Conservation (phyloP, 768 basidiomycete species). For the Auricularia heimuer region DNA sequence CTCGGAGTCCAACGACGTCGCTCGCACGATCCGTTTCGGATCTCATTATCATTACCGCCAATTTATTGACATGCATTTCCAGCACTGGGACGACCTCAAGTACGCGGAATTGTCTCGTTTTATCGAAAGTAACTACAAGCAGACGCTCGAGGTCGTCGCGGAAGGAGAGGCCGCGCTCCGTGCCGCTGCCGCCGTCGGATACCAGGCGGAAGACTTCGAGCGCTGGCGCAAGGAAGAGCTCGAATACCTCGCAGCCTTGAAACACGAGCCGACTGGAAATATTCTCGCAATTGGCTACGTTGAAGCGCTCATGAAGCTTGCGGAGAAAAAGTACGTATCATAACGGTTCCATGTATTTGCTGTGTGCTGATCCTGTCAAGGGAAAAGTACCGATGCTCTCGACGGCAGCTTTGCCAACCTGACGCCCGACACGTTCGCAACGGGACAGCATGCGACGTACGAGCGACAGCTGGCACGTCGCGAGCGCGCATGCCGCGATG, state of each 20-base stretch:
- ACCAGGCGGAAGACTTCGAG: conserved; percentile 8
- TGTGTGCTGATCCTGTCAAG: neutral
- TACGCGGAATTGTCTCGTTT: conserved; percentile 9
- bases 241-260: conserved; percentile 2
- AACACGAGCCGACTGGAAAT: conserved; percentile 9
- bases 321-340: conserved; percentile 4
- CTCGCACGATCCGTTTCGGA: conserved; percentile 9
- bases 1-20: conserved; percentile 17
- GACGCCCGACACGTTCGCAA: too few species aligned
- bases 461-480: too few species aligned
- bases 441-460: too few species aligned
- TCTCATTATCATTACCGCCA: conserved; percentile 20
- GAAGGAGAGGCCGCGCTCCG: neutral
- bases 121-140: conserved; percentile 9
- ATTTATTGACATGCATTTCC: conserved; percentile 14
- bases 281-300: conserved; percentile 10
- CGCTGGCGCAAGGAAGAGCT: conserved; percentile 9
- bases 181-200: neutral
- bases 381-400: neutral
- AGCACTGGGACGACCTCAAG: conserved; percentile 16
- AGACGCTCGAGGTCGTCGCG: neutral
- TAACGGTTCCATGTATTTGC: neutral
- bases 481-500: neutral
- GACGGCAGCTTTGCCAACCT: neutral
- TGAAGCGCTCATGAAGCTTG: conserved; percentile 5